Conservation (phyloP, 306 rosid genomes). For the Medicago arabica region DNA sequence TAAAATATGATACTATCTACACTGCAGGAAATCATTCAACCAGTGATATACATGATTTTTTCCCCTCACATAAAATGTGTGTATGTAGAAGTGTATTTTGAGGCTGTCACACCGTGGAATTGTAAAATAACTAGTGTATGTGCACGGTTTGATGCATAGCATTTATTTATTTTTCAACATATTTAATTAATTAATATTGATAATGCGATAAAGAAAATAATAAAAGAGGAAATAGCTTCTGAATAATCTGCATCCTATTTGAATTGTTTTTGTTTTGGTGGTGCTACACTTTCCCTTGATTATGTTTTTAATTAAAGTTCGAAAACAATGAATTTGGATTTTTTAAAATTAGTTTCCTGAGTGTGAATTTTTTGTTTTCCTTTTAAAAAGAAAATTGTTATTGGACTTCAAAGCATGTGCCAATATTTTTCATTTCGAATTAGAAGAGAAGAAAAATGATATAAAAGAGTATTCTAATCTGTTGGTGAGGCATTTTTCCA, state of each 20-base stretch:
- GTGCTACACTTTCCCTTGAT: no score
- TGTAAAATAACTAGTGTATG: constrained; percentile 30
- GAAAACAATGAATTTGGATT: no score
- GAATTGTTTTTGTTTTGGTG: not conserved
- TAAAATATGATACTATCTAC: constrained; percentile 14
- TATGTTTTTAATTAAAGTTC: no score
- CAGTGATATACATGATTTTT: constrained; percentile 32
- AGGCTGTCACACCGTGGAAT: constrained; percentile 17
- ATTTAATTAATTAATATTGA: constrained; percentile 6
- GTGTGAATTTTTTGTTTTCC: no score
- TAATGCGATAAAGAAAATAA: not conserved
- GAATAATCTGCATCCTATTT: not conserved
- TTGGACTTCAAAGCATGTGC: no score
- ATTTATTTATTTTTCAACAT: not conserved
- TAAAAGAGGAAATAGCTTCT: not conserved
- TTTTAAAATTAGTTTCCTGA: no score
- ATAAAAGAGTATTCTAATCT: no score
- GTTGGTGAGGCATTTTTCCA: no score
- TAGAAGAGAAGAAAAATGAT: no score
- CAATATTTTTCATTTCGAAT: no score
- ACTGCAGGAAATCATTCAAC: constrained; percentile 35
- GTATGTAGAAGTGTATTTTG: constrained; percentile 29
- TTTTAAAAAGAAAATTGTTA: no score
- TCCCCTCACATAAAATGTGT: constrained; percentile 33
- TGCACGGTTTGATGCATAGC: not conserved